Percentiles rank a stretch among this genome's conserved stretches.
phyloP scores from a whole-genome alignment of 78 protist genomes.

The Anaeramoeba flamelloides region DNA sequence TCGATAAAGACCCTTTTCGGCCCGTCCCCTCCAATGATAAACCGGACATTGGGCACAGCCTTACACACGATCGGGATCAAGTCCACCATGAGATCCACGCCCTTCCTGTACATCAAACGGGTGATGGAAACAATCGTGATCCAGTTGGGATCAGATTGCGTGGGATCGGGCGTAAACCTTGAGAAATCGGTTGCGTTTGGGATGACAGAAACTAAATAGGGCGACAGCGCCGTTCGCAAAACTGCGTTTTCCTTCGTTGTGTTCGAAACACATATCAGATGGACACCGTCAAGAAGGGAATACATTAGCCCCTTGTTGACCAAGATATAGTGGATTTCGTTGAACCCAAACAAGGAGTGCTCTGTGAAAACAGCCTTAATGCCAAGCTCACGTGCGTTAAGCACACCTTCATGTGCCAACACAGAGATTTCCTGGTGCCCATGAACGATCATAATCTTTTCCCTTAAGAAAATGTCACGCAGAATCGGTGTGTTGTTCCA shows the following conservation, averaged over 20 bases:
- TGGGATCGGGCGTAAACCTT: constrained; percentile 55
- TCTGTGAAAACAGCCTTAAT: constrained; percentile 65
- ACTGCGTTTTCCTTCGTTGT: constrained; percentile 78
- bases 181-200: constrained; percentile 81
- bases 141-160: constrained; percentile 18
- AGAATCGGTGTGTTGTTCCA: constrained; percentile 42
- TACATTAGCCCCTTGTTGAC: constrained; percentile 53
- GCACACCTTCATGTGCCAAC: constrained; percentile 65
- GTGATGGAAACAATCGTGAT: constrained; percentile 65
- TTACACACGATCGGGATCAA: constrained; percentile 35
- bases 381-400: constrained; percentile 70
- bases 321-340: constrained; percentile 48
- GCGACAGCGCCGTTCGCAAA: constrained; percentile 58
- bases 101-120: constrained; percentile 83
- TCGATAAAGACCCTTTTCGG: constrained; percentile 51
- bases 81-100: constrained; percentile 43
- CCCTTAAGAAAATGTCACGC: constrained; percentile 65
- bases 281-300: constrained; percentile 47
- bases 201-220: constrained; percentile 70
- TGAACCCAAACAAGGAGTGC: constrained; percentile 87
- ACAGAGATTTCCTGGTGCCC: constrained; percentile 58
- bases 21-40: constrained; percentile 83
- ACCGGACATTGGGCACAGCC: constrained; percentile 40
- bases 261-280: constrained; percentile 80
- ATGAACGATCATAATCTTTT: constrained; percentile 70